Conservation (phyloP, 1,284 basidiomycete genomes). For the Ustilago cynodontis region DNA sequence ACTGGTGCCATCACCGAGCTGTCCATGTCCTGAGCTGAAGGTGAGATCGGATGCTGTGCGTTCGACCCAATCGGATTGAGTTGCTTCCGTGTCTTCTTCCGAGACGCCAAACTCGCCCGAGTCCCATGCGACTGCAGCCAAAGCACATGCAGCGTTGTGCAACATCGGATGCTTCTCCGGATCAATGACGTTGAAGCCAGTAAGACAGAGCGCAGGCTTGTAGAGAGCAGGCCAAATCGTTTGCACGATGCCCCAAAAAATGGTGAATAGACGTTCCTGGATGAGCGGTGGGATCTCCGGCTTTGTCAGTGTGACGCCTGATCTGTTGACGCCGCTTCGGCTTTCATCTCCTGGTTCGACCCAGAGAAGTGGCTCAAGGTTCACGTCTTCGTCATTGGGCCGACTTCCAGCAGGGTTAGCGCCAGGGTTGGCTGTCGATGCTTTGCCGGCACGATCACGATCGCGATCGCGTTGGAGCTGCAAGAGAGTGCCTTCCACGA, state of each 20-base stretch:
- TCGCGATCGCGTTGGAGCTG: slow-evolving; percentile 31
- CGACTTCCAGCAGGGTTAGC: neutral
- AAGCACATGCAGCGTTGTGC: slow-evolving; percentile 51
- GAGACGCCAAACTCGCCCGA: slow-evolving; percentile 39
- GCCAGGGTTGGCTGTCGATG: neutral
- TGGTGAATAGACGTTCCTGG: slow-evolving; percentile 49
- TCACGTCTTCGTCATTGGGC: slow-evolving; percentile 25
- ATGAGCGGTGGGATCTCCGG: slow-evolving; percentile 48
- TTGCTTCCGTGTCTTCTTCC: slow-evolving; percentile 44
- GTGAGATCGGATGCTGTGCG: slow-evolving; percentile 40
- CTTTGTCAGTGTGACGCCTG: slow-evolving; percentile 39
- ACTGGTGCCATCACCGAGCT: slow-evolving; percentile 28
- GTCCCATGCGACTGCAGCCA: slow-evolving; percentile 54
- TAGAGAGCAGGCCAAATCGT: slow-evolving; percentile 57
- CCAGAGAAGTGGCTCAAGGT: slow-evolving; percentile 47
- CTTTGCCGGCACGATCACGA: neutral
- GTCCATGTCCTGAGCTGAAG: slow-evolving; percentile 29
- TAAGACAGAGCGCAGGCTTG: slow-evolving; percentile 35
- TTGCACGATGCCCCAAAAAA: slow-evolving; percentile 51
- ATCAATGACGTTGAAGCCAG: slow-evolving; percentile 42
- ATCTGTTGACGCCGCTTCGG: slow-evolving; percentile 29
- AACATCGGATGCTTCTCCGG: slow-evolving; percentile 54
- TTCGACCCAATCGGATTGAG: slow-evolving; percentile 45
- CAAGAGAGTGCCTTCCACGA: slow-evolving; percentile 30
- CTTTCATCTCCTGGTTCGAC: slow-evolving; percentile 34